Percentiles rank a stretch among this genome's conserved stretches.
Conservation (phyloP, 1,284 basidiomycete species). For the Cutaneotrichosporon sp. region DNA sequence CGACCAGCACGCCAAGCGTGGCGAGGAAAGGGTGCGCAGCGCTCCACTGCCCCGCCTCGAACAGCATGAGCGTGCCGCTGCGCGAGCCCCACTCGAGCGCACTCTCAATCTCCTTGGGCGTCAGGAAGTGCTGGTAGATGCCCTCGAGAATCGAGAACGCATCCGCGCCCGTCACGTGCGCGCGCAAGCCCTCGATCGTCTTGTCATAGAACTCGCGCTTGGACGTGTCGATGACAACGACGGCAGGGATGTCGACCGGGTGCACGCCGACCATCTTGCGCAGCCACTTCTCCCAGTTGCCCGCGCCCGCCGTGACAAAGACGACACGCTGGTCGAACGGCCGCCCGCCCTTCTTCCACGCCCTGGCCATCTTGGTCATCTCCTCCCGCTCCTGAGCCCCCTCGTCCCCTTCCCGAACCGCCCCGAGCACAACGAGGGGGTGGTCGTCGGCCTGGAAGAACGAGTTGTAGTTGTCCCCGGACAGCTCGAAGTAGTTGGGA, state of each 20-base stretch:
- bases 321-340: slow-evolving; percentile 63
- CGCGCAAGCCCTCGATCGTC: slow-evolving; percentile 67
- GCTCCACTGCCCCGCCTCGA: slow-evolving; percentile 18
- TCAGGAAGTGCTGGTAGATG: slow-evolving; percentile 61
- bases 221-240: slow-evolving; percentile 75
- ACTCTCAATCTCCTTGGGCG: slow-evolving; percentile 55
- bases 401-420: not conserved
- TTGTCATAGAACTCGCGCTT: slow-evolving; percentile 55
- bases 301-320: slow-evolving; percentile 81
- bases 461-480: slow-evolving; percentile 69
- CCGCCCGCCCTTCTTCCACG: slow-evolving; percentile 61
- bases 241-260: slow-evolving; percentile 57
- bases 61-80: not conserved
- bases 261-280: slow-evolving; percentile 76
- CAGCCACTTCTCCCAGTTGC: slow-evolving; percentile 79
- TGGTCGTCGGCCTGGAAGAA: slow-evolving; percentile 73
- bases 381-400: slow-evolving; percentile 57
- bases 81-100: slow-evolving; percentile 5
- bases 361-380: slow-evolving; percentile 62
- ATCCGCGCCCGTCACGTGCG: slow-evolving; percentile 62
- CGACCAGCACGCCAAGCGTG: slow-evolving; percentile 36
- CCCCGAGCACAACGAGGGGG: slow-evolving; percentile 72
- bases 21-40: slow-evolving; percentile 48
- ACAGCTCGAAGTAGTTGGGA: slow-evolving; percentile 69
- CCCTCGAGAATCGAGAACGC: slow-evolving; percentile 73